Evolutionary conservation across 2,329 filamentous ascomycete species (phyloP).

Genomic region (Pseudogymnoascus sp.): DNA sequence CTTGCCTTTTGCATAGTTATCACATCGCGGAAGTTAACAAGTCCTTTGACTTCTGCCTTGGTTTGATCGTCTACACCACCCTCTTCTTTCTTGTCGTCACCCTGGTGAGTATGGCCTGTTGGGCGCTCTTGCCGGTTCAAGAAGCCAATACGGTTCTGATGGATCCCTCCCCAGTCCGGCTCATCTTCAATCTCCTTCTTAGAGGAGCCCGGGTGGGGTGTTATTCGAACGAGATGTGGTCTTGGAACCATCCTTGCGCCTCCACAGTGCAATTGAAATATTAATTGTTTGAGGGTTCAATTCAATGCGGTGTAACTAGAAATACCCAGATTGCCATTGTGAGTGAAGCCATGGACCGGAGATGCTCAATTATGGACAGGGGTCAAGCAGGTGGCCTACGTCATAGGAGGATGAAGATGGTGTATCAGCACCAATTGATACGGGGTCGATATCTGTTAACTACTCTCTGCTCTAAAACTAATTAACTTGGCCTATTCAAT

Average conservation of each 20-base stretch:
- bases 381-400: not conserved
- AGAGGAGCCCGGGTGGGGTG: slow-evolving; percentile 36
- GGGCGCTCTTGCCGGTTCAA: slow-evolving; percentile 33
- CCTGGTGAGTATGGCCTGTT: slow-evolving; percentile 35
- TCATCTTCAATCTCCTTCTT: slow-evolving; percentile 37
- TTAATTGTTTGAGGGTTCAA: not conserved
- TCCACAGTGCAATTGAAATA: not conserved
- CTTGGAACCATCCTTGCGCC: not conserved
- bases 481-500: not conserved
- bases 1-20: slow-evolving; percentile 24
- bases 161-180: slow-evolving; percentile 36
- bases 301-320: not conserved
- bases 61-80: slow-evolving; percentile 3
- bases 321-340: not conserved
- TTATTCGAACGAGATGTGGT: not conserved
- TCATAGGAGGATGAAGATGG: not conserved
- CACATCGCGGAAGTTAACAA: slow-evolving; percentile 37
- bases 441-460: too few relatives aligned
- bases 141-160: slow-evolving; percentile 37
- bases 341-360: not conserved
- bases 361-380: not conserved
- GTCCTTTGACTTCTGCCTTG: slow-evolving; percentile 23
- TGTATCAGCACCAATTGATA: not conserved
- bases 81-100: slow-evolving; percentile 22
- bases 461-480: not conserved